Base-by-base conservation (phyloP, 164 flowering plant genomes). In the Nymphaea colorata region DNA sequence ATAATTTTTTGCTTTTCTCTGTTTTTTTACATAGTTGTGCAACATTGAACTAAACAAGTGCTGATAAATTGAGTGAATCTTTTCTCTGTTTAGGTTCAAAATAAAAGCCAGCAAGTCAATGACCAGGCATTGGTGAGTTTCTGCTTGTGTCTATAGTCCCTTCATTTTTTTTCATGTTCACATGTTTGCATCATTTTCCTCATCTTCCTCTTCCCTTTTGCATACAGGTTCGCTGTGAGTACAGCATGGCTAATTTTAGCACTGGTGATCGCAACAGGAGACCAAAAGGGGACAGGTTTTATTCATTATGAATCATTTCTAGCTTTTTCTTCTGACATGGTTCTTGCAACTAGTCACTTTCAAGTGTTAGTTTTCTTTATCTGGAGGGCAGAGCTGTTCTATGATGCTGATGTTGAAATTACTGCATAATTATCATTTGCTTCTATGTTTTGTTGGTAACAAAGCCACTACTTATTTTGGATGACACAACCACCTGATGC, bases 231-330 rank as follows among this genome's bases (percentile, higher is more conserved):
- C 89, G 93, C 4, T 94, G 98, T 69, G 98, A 94, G 76, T 94
- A 94, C 72, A 88, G 85, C 78, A 91, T 94, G 98, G 97, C 98
- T 70, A 91, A 89, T 80, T 94, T 94, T 71, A 91, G 98, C 73
- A 91, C 95, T 60, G 98, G 98, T 66, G 96, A 94, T 79, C 91
- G 96, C 42, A 78, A 69, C 84, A 83, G 97, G 73, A 94, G 79
- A 76, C 93, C 86, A 62, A 94, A 94, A 83, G 96, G 96, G 43
- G 97, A 94, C 79, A 88, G 98, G 98, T 93, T 70, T 41, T 12
- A 36, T 61, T 44, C 17, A 57, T 69, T 47, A 25, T 25, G 36
- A 25, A 25, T 25, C 36, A 36, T 42, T 45, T 45, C 60, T 25
- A 17, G 60, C 66, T 43, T 53, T 25, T 25, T 25, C 36, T 25